Conservation (phyloP, 208 protist species). For the Acanthamoeba castellanii region DNA sequence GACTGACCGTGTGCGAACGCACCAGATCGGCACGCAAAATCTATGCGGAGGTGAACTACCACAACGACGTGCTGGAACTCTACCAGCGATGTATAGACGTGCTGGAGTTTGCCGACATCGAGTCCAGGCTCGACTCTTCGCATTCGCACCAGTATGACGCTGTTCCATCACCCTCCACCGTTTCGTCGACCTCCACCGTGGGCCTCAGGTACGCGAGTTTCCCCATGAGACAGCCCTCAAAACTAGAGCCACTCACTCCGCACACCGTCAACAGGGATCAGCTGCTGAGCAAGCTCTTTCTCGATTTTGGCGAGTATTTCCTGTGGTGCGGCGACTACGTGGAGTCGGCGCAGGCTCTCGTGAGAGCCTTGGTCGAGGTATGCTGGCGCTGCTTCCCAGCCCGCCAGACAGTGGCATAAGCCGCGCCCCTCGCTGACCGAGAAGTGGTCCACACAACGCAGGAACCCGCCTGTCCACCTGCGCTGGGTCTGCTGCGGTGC, state of each 20-base stretch:
- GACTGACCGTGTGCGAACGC: background rate
- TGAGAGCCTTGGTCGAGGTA: slow-evolving; percentile 60
- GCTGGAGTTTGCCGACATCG: slow-evolving; percentile 73
- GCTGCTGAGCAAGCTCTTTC: slow-evolving; percentile 63
- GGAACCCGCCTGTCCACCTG: slow-evolving; percentile 62
- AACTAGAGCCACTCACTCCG: background rate
- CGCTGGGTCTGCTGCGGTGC: slow-evolving; percentile 59
- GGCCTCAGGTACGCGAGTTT: background rate
- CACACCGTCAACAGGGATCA: background rate
- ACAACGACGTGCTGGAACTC: slow-evolving; percentile 63
- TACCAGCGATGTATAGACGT: slow-evolving; percentile 75
- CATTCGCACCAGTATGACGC: background rate
- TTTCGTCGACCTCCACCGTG: background rate
- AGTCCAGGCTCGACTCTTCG: slow-evolving; percentile 25
- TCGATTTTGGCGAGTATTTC: slow-evolving; percentile 74
- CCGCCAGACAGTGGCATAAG: background rate
- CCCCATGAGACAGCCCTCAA: background rate
- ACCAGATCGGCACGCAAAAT: slow-evolving; percentile 55
- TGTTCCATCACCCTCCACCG: background rate
- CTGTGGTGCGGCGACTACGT: slow-evolving; percentile 68
- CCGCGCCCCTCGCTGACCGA: background rate
- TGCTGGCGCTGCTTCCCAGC: too few relatives aligned
- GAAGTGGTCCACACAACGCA: background rate
- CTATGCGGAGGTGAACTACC: slow-evolving; percentile 71
- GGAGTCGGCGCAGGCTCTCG: slow-evolving; percentile 64